Evolutionary conservation across 2,329 filamentous ascomycete species (phyloP).

Genomic region (Talaromyces amestolkiae): DNA sequence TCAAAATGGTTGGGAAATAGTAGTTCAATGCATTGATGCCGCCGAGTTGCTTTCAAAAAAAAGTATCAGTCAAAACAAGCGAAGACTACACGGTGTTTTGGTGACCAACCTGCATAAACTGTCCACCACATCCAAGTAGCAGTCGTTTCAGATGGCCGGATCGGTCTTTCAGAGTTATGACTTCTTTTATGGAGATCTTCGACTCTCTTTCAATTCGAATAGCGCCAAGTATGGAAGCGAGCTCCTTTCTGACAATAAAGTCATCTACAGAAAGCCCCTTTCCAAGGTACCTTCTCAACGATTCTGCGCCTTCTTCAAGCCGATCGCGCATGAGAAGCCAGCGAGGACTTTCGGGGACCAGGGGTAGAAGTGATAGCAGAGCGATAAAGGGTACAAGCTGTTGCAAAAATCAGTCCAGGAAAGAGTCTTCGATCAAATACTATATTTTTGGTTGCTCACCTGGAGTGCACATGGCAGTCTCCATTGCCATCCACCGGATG

Average conservation of each 20-base stretch:
- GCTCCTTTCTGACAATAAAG: background rate
- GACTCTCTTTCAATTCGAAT: background rate
- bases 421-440: too few species aligned
- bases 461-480: constrained; percentile 43
- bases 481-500: constrained; percentile 26
- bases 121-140: constrained; percentile 25
- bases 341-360: constrained; percentile 33
- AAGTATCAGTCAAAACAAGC: background rate
- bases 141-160: constrained; percentile 27
- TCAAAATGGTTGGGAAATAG: constrained; percentile 42
- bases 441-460: constrained; percentile 44
- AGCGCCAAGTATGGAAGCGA: background rate
- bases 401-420: background rate
- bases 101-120: constrained; percentile 33
- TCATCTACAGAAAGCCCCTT: background rate
- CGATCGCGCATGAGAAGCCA: constrained; percentile 48
- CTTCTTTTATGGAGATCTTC: constrained; percentile 25
- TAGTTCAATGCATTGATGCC: constrained; percentile 46
- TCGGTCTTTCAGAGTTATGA: constrained; percentile 28
- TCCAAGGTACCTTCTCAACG: constrained; percentile 48
- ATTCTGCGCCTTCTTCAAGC: constrained; percentile 46
- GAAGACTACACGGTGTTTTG: constrained; percentile 16
- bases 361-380: constrained; percentile 40
- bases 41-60: constrained; percentile 33
- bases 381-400: constrained; percentile 38